Base-by-base conservation (phyloP, 352 stramenopile genomes). In the Elongisporangium anandrum region DNA sequence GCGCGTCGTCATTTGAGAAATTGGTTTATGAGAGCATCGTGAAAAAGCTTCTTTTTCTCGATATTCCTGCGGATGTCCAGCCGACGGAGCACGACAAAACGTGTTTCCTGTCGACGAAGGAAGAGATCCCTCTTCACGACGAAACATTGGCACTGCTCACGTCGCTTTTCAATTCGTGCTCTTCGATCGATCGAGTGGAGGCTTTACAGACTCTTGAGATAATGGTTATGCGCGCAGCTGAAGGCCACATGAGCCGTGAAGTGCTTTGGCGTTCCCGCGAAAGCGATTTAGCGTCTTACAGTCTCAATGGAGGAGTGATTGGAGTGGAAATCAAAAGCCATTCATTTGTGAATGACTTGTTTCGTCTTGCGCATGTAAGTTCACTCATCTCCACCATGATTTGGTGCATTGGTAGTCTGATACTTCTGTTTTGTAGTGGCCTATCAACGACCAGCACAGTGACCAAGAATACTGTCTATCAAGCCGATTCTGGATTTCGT, bases 91-190 rank as follows among this genome's bases (percentile, higher is more conserved):
- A 95, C 22, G 86, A 95, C 63, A 81, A 84, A 21, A 87, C 80
- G n/a, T 94, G 82, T 47, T 95, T 93, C 45, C 55, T 87, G 56
- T 90, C 84, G 2, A 91, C 83, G 9, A 89, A 92, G 66, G 86
- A 94, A 56, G 68, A 88, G 26, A 90, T 95, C 39, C 86, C 86
- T 22, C 64, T 94, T 9, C 86, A 95, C 39, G 71, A 87, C 64
- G 79, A 90, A 23, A 86, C 79, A 19, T 64, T 95, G 4, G 72
- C 75, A 22, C 60, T 85, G 50, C 59, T 95, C 5, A 77, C 74
- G 10, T 66, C 49, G 9, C 58, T 95, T n/a, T 87, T 79, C 50
- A 81, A 72, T 24, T 77, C 74, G 1, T 92, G 80, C 51, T 65
- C 64, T 51, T 69, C 81, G 2, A 68, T 92, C 23, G 81, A 92